phyloP scores from a whole-genome alignment of 176 grass and related monocot genomes.

The Phragmites australis region DNA sequence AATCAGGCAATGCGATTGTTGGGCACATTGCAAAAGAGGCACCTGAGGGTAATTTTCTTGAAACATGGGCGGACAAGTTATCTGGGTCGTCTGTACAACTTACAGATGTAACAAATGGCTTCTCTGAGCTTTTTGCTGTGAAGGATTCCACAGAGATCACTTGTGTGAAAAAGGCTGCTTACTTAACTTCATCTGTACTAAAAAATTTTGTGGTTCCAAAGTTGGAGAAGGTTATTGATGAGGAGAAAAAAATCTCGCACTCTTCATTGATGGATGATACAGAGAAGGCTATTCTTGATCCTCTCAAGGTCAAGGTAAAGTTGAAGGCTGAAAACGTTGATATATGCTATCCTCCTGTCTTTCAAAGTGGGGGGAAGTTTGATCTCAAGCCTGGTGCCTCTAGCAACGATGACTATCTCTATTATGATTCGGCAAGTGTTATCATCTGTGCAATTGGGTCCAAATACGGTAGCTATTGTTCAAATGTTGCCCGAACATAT shows the following conservation, averaged over 20 bases:
- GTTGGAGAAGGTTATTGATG: conserved; percentile 80
- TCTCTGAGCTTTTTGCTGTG: conserved; percentile 70
- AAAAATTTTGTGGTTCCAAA: conserved; percentile 95
- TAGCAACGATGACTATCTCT: conserved; percentile 83
- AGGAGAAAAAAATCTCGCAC: conserved; percentile 85
- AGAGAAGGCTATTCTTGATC: conserved; percentile 81
- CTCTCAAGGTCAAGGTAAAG: conserved; percentile 81
- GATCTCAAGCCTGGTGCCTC: conserved; percentile 81
- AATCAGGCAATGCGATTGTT: conserved; percentile 61
- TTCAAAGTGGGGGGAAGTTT: conserved; percentile 93
- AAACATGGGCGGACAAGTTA: conserved; percentile 77
- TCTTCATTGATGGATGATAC: conserved; percentile 84
- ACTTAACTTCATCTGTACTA: conserved; percentile 77
- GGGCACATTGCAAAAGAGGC: conserved; percentile 78
- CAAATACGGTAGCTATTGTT: conserved; percentile 86
- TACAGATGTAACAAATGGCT: conserved; percentile 70
- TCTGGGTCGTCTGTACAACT: conserved; percentile 51
- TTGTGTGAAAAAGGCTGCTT: conserved; percentile 76
- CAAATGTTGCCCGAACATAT: conserved; percentile 88
- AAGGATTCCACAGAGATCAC: conserved; percentile 58
- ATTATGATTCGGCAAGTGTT: conserved; percentile 86
- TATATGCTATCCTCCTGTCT: conserved; percentile 93
- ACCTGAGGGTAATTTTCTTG: conserved; percentile 85
- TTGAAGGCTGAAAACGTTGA: conserved; percentile 89
- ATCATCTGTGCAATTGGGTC: conserved; percentile 89